Evolutionary conservation across 2,329 filamentous ascomycete genomes (phyloP), one percentile per base, ranked within the genome.

Genomic region (Fusarium pininemorale): DNA sequence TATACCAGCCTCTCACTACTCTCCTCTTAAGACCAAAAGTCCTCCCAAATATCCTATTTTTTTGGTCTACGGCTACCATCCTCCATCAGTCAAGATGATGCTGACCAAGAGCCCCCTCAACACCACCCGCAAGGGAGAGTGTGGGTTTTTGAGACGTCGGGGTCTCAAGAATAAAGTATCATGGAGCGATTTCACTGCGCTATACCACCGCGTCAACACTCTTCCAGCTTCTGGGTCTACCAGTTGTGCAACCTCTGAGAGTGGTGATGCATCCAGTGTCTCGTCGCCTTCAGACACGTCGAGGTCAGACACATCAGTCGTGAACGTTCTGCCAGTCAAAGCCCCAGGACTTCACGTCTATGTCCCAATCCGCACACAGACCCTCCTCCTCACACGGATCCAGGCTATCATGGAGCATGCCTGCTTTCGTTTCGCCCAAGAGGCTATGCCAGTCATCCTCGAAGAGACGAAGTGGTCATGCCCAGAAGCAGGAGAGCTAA

Each of bases 331-430:
- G n/a, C 38, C 39, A 22, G n/a, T 32, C 47, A 54, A 24, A 15
- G 35, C 35, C 9, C 18, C 42, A 2, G 28, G 24, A 15, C 32
- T 69, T 11, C 18, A 54, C 7, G 28, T 66, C 13, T n/a, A 28
- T 10, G 44, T 51, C 3, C 62, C 66, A 22, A 41, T 71, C 9
- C 55, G 39, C 11, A 62, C 45, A 8, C 55, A 70, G 14, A 20
- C 38, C 7, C 44, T 66, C 7, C 39, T 74, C 3, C 24, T 73
- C 1, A 15, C 37, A 6, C 26, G 63, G 1, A n/a, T 68, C 0
- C 70, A 73, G 28, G 59, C 16, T 4, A 50, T 68, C 6, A 8
- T 71, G 24, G 71, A 73, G 7, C 24, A 54, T 8, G 58, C 70
- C 2, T 63, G 39, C 13, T 73, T 54, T 14, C n/a, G 26, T 4